Evolutionary conservation across 2,329 filamentous ascomycete species (phyloP), one percentile per base, ranked within the genome.

Genomic region (Epichloe scottii): DNA sequence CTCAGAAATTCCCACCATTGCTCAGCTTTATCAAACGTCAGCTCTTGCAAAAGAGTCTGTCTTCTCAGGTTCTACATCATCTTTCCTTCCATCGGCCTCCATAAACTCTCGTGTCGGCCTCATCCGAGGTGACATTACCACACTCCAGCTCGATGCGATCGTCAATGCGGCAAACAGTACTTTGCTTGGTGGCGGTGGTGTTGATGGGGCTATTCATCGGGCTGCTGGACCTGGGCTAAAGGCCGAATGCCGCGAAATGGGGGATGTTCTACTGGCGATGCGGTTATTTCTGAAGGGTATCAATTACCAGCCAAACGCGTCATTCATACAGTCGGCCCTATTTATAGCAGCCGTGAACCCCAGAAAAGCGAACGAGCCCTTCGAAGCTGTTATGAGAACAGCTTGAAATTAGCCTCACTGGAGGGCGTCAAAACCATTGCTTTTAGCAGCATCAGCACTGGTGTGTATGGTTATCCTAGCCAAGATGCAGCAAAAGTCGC

Each of bases 301-400:
- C 61, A 79, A 0, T 72, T 97, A 23, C 89, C 89, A 0, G 85
- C 82, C 60, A 76, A 78, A 52, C 82, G 86, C 56, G 78, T 97
- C 58, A 94, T 97, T 51, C 93, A 97, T 66, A 81, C 93, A 17
- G 91, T 96, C 3, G 93, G 93, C 0, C 93, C 93, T 0, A 68
- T 94, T 33, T 96, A 90, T 66, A 58, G 70, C 49, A 58, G 59
- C 0, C 40, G 5, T 12, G n/a, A 48, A 6, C 43, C 57, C 3
- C 63, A 71, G 19, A 65, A 62, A 11, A 71, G 72, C 49, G 63
- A 76, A 69, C 53, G 67, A 62, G 57, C 85, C 42, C 68, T 85
- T 23, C 63, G 64, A 15, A 67, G 69, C 47, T 83, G 89, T 69
- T 98, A 98, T 64, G 72, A 71, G 7, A 79, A 71, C 41, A 85